A percentile compares a stretch with the other conserved stretches of the same genome.
Conservation (phyloP, 495 filamentous ascomycete species). For the Daldinia childiae region DNA sequence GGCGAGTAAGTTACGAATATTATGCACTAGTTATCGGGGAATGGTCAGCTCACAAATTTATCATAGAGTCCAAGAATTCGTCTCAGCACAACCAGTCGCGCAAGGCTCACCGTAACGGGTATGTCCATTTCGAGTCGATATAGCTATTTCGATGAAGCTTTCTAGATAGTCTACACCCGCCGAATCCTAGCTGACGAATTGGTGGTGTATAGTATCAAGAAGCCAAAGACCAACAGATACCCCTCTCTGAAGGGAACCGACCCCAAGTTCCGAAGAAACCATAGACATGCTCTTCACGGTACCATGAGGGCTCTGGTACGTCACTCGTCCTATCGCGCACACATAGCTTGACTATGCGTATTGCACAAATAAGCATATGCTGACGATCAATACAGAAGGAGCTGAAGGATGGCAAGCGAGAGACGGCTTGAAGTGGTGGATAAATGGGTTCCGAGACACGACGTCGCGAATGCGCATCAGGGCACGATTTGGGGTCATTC, state of each 20-base stretch:
- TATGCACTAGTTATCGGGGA: not conserved
- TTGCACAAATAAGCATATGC: slow-evolving; percentile 11
- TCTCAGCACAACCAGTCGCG: slow-evolving; percentile 96
- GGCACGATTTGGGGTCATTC: slow-evolving; percentile 40
- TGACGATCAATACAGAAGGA: slow-evolving; percentile 84
- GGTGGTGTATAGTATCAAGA: slow-evolving; percentile 85
- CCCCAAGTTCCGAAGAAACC: slow-evolving; percentile 99
- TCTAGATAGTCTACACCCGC: not conserved
- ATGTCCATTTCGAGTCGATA: slow-evolving; percentile 49
- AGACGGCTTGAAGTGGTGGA: slow-evolving; percentile 75
- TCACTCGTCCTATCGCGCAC: slow-evolving; percentile 35
- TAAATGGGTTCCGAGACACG: slow-evolving; percentile 39
- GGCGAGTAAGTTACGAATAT: slow-evolving; percentile 56
- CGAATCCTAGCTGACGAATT: slow-evolving; percentile 20
- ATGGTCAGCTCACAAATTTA: slow-evolving; percentile 10
- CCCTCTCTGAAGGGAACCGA: slow-evolving; percentile 98
- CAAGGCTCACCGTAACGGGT: slow-evolving; percentile 99
- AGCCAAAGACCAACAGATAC: slow-evolving; percentile 98
- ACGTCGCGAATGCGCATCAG: slow-evolving; percentile 49
- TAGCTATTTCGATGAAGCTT: not conserved
- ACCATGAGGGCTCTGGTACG: slow-evolving; percentile 97
- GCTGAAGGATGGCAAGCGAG: slow-evolving; percentile 94
- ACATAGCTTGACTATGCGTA: not conserved
- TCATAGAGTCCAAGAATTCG: slow-evolving; percentile 95
- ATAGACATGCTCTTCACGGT: slow-evolving; percentile 98